These are phyloP conservation scores for Coprinellus micaceus DNA, from an alignment of 768 basidiomycete species.

Conservation along the genomic window DNA sequence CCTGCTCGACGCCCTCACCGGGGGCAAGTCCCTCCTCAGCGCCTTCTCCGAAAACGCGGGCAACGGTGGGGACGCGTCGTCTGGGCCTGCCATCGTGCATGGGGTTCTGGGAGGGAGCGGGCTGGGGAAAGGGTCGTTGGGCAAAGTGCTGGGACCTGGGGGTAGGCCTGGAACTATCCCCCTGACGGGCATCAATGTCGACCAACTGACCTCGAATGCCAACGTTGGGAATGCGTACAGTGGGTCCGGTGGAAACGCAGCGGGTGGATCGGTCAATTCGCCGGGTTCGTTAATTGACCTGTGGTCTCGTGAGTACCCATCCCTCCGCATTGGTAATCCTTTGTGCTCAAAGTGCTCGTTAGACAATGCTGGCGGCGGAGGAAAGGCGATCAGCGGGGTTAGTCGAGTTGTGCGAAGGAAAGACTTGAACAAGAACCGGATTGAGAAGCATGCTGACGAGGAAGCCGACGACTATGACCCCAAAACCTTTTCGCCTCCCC, in stretches of 20 bases:
- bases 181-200: neutral
- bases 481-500: slow-evolving; percentile 7
- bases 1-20: slow-evolving; percentile 12
- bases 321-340: neutral
- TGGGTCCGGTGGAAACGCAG: slow-evolving; percentile 27
- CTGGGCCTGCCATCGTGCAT: slow-evolving; percentile 23
- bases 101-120: neutral
- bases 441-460: neutral
- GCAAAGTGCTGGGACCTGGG: neutral
- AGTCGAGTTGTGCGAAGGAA: slow-evolving; percentile 2
- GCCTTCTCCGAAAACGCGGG: slow-evolving; percentile 28
- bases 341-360: slow-evolving; percentile 8
- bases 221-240: slow-evolving; percentile 26
- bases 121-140: neutral
- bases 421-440: neutral
- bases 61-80: slow-evolving; percentile 29
- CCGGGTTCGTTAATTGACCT: neutral
- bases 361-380: slow-evolving; percentile 39
- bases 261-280: slow-evolving; percentile 31
- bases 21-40: slow-evolving; percentile 19
- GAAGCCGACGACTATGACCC: neutral
- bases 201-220: slow-evolving; percentile 8
- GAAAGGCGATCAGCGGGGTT: slow-evolving; percentile 29
- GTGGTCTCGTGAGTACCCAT: slow-evolving; percentile 6
- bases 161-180: neutral